A percentile compares a stretch with the other conserved stretches of the same genome.
These are phyloP conservation scores for Inga leiocalycina DNA, from an alignment of 306 rosid species.

Conservation along the genomic window DNA sequence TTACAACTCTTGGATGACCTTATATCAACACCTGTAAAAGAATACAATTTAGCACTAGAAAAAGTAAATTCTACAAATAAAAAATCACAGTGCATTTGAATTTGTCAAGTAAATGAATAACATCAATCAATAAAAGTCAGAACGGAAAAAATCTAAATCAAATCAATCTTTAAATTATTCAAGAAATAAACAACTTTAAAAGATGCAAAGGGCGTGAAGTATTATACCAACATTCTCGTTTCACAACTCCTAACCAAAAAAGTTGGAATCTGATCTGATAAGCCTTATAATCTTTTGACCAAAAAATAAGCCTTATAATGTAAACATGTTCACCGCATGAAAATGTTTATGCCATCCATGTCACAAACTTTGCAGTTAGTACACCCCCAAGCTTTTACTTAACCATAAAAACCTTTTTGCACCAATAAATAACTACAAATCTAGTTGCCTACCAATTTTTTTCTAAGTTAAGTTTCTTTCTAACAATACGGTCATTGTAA, in stretches of 20 bases:
- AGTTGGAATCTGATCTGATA: neutral
- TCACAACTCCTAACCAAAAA: neutral
- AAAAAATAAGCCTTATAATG: neutral
- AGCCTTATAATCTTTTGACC: neutral
- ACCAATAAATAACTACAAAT: neutral
- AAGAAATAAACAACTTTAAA: neutral
- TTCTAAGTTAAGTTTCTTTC: neutral
- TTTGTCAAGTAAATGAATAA: neutral
- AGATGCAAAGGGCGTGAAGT: slow-evolving; percentile 1
- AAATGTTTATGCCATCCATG: neutral
- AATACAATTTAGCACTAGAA: slow-evolving; percentile 7
- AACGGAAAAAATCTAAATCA: slow-evolving; percentile 20
- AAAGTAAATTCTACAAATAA: slow-evolving; percentile 1
- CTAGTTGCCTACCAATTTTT: neutral
- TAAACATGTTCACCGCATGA: neutral
- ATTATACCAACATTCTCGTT: neutral
- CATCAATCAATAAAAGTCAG: slow-evolving; percentile 18
- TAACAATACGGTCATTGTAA: neutral
- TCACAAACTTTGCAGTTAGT: slow-evolving; percentile 19
- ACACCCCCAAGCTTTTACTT: neutral
- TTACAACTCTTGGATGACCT: slow-evolving; percentile 92
- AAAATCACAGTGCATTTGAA: neutral
- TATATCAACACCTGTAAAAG: slow-evolving; percentile 88
- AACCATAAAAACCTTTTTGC: slow-evolving; percentile 12
- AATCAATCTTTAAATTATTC: slow-evolving; percentile 11